Base-by-base conservation (phyloP, 2,329 filamentous ascomycete species). In the Calonectria crousiana region DNA sequence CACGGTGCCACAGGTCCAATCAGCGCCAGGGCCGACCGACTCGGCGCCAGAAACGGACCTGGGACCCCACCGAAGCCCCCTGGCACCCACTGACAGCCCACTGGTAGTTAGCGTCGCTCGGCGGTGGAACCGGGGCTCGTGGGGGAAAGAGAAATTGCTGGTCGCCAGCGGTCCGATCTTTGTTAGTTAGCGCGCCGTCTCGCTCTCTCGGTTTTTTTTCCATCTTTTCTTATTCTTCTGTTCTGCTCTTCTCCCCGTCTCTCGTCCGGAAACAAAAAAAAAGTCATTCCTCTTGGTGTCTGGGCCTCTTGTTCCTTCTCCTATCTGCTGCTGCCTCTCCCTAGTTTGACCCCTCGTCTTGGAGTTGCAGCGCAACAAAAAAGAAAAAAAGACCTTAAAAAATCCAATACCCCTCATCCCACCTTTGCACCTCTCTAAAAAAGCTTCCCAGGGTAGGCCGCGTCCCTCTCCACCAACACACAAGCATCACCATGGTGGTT, bases 291-390 rank as follows among this genome's bases (percentile, higher is more conserved):
- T 47, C 44, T 41, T 52, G 49, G 71, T 72, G 30, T 64, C 41
- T 53, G 71, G 64, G 53, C 41, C 38, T 47, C 62, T 71, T 66
- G 18, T 32, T 36, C 58, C 32, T 58, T 44, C 41, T 60, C 58
- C 58, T 67, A 49, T 67, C 76, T 81, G 77, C 77, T 80, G 78
- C 79, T 81, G 78, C 79, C 77, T 80, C 79, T 81, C 78, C 66
- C 74, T 71, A 70, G 73, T 70, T 77, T 67, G 78, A 78, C 75
- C 73, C 75, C 34, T 68, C 66, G 66, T 72, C 65, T 65, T 60
- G 58, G 73, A 72, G 71, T 73, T 73, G 71, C 60, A 73, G 71
- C 71, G 71, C 71, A 73, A 73, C 41, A 44, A 52, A 73, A 64
- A 68, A n/a, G 49, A 60, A 60, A 60, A 53, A 68, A 53, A 67